phyloP scores from a whole-genome alignment of 106 monocot species.

The Apostasia shenzhenica region DNA sequence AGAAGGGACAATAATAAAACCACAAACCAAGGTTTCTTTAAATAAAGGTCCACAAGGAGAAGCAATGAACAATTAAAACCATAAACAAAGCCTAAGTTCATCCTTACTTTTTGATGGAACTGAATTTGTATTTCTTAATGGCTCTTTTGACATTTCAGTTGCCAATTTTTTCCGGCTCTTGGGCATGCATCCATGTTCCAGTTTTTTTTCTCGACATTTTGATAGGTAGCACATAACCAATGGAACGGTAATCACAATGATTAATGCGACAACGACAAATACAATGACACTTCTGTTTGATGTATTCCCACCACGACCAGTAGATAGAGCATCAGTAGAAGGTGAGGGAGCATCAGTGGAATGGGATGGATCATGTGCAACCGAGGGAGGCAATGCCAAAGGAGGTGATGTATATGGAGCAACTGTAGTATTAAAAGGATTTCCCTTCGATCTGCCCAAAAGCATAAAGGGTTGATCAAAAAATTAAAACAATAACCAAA shows the following conservation, averaged over 20 bases:
- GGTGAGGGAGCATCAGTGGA: slow-evolving; percentile 18
- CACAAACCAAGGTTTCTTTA: not conserved
- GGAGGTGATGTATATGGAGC: slow-evolving; percentile 33
- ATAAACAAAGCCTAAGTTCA: slow-evolving; percentile 5
- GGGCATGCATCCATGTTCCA: not conserved
- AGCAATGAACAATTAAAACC: no score
- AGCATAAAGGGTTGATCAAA: slow-evolving; percentile 4
- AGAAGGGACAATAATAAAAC: not conserved
- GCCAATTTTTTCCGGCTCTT: slow-evolving; percentile 1
- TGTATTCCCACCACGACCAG: slow-evolving; percentile 16
- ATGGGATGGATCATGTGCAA: slow-evolving; percentile 14
- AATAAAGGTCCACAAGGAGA: no score
- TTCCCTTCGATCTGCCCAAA: slow-evolving; percentile 74
- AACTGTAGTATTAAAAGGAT: slow-evolving; percentile 64
- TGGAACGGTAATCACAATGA: slow-evolving; percentile 16
- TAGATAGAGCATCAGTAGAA: slow-evolving; percentile 18
- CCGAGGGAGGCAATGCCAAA: slow-evolving; percentile 2
- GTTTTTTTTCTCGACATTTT: slow-evolving; percentile 17
- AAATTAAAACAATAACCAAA: not conserved
- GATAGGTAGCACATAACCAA: slow-evolving; percentile 22
- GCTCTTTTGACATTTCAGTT: slow-evolving; percentile 3
- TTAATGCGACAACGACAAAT: slow-evolving; percentile 24
- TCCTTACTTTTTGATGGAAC: slow-evolving; percentile 12
- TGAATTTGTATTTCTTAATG: not conserved
- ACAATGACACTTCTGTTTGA: slow-evolving; percentile 24